Percentiles rank a stretch among this genome's conserved stretches.
Conservation (phyloP, 1,284 basidiomycete genomes). For the Polyporus tsugae region DNA sequence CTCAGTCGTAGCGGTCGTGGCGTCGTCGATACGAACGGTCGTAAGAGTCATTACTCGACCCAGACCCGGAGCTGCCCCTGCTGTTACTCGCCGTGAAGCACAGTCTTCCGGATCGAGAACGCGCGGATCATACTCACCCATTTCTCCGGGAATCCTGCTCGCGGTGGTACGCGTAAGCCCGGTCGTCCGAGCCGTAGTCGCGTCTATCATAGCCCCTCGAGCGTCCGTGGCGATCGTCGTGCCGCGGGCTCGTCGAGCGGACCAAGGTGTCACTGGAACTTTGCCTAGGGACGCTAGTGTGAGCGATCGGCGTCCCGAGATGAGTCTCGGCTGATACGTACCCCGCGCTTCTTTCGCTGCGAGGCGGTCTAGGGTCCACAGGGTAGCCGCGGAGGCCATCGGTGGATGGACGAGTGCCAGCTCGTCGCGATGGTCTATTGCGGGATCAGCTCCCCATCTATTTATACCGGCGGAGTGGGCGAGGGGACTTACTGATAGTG, state of each 20-base stretch:
- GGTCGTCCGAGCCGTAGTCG: constrained; percentile 20
- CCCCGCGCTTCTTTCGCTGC: constrained; percentile 25
- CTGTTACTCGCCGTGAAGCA: constrained; percentile 16
- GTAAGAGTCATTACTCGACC: constrained; percentile 21
- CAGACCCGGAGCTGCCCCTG: constrained; percentile 25
- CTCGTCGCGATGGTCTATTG: constrained; percentile 28
- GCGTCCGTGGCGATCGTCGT: constrained; percentile 26
- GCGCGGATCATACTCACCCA: constrained; percentile 24
- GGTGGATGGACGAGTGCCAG: constrained; percentile 25
- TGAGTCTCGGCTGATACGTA: constrained; percentile 12
- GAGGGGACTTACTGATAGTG: constrained; percentile 29
- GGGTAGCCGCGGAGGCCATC: constrained; percentile 15
- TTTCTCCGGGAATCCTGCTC: constrained; percentile 23
- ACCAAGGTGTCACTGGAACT: constrained; percentile 31
- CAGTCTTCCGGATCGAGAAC: constrained; percentile 3
- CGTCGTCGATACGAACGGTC: constrained; percentile 19
- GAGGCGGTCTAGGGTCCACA: constrained; percentile 25
- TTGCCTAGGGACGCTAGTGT: constrained; percentile 18
- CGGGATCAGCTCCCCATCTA: constrained; percentile 13
- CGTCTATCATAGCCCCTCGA: constrained; percentile 25
- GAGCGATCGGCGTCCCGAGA: constrained; percentile 6
- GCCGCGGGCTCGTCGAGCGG: constrained; percentile 26
- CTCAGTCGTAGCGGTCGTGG: constrained; percentile 22
- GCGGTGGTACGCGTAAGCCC: constrained; percentile 20
- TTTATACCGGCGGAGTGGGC: not conserved